Base-by-base conservation (phyloP, 441 rosid genomes). In the Macaranga tanarius region DNA sequence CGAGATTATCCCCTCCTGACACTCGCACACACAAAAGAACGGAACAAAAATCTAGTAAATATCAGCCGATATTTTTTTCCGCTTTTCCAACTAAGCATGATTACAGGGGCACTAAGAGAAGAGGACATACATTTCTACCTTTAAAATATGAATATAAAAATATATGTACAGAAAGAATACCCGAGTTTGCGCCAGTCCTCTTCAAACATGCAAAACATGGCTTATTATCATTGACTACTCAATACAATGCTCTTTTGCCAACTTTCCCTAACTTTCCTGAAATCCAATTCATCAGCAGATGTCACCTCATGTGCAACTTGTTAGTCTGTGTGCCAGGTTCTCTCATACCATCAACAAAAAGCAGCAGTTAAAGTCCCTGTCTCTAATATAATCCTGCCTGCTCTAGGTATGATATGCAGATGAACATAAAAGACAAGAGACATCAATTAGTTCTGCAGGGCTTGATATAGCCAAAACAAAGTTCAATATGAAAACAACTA, bases 1-100 rank as follows among this genome's bases (percentile, higher is more conserved):
- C 67, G 58, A 73, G 70, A 71, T 73, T 73, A 56, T 65, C 71
- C 70, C 25, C 15, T 5, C 26, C 28, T 11, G 13, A 8, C n/a
- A 15, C 38, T 34, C 38, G 0, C 38, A 34, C 38, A 4, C 38
- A 34, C 1, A 10, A 34, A 34, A 60, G 1, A 17, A 48, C 47
- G 28, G 20, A 25, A 16, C 26, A 57, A 63, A 40, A 10, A 11
- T 28, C 42, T 20, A n/a, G 7, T 22, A 63, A 38, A 40, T 45
- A 66, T 15, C 55, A 16, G 25, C 11, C 10, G 16, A 67, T 28
- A 67, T 67, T 4, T 28, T 31, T 26, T 19, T 2, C 10, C 55
- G 1, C 13, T 42, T 20, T 20, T 42, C 28, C 67, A 63, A 63
- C 50, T 10, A 16, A 28, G 42, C 58, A 38, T 52, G 72, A 69